Evolutionary conservation across 306 rosid genomes (phyloP), one percentile per base, ranked within the genome.

Genomic region (Nissolia schottii): DNA sequence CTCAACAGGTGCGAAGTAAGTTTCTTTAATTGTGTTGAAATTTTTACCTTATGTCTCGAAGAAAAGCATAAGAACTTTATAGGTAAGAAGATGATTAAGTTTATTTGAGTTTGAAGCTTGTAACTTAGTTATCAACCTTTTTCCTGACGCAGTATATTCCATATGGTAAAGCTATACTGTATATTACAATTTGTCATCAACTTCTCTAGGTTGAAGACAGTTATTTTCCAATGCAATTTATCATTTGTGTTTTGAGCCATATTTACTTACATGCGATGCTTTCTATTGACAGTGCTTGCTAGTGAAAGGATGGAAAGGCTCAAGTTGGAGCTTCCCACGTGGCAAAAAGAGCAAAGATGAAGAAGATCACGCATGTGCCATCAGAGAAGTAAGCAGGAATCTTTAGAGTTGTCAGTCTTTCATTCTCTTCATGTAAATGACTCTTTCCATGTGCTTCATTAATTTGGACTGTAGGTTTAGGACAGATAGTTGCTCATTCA

Each of bases 311-410:
- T 94, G 98, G 98, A 94, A 94, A 85, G 98, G 98, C 61, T 80
- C 98, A 79, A 94, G 98, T 81, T 94, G 98, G 98, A 91, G 98
- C 86, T 94, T 94, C 73, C 98, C 98, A 18, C 98, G 98, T 51
- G 98, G 98, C 15, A 94, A 94, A 84, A 94, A 94, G 88, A 91
- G 69, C 81, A 94, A 94, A 85, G 99, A 94, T 53, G 99, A 94
- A 82, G 99, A 94, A 89, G 99, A 94, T 77, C 81, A 94, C 65
- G 94, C 95, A 61, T 94, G 99, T 61, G 99, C 99, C 75, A 74
- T 91, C 56, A 86, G 99, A 89, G 99, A 94, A 84, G 99, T 94
- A 82, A 77, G 85, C 32, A 67, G 67, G 2, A 65, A 64, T 64
- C 58, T 65, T 66, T n/a, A 15, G 64, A 41, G 45, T 56, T 57